Base-by-base conservation (phyloP, 352 stramenopile genomes). In the Pythium monospermum region DNA sequence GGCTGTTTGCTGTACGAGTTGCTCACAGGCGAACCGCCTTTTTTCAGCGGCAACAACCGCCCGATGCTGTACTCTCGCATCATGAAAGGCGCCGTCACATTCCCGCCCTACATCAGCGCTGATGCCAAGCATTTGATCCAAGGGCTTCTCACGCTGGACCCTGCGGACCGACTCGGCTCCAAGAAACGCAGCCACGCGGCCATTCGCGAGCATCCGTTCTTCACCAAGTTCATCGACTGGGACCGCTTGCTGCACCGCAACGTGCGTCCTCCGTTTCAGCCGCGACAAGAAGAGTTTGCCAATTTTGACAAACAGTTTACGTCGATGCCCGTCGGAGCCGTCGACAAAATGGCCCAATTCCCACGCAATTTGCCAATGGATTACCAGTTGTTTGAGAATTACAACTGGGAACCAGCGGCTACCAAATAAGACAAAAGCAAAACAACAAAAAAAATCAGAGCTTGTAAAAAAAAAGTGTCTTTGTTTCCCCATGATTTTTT, bases 281-380 rank as follows among this genome's bases (percentile, higher is more conserved):
- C 83, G 36, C 66, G 74, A n/a, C 60, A 73, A 28, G 77, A 76
- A 26, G 78, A 81, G 19, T 88, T 82, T 26, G 76, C 64, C 35
- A 96, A 95, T 53, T 96, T 96, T 53, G 85, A 95, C 50, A 72
- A 72, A 19, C 68, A 91, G 52, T 95, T 96, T 59, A 94, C 84
- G 15, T 87, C 76, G 26, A 86, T 96, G 71, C 65, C 80, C 21
- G 55, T 94, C 33, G 61, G 68, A 25, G 61, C 63, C 1, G 75
- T 89, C 35, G 75, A 89, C 33, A 84, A 73, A 46, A 92, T 92
- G 81, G 66, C 69, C 8, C 72, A 78, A 46, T 92, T 92, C 55
- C 75, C 78, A 4, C 67, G 79, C 7, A 85, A 87, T 53, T 80
- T 86, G 26, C 73, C 76, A 4, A 78, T 87, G 61, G 81, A 89